Evolutionary conservation across 805 yeast species (phyloP), one percentile per base, ranked within the genome.

Genomic region (Saturnispora dispora): DNA sequence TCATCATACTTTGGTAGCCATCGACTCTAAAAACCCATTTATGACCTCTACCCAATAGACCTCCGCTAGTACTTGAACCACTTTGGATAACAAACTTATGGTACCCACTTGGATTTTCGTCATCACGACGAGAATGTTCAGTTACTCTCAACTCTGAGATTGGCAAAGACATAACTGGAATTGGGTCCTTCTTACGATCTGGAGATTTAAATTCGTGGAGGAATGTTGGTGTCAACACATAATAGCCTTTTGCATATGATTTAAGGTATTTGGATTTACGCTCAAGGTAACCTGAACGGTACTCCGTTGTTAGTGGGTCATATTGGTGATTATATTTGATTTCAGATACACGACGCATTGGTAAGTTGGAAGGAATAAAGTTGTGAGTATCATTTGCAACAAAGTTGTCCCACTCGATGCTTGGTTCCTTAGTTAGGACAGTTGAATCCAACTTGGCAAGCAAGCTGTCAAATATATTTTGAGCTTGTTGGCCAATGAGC

Each of bases 21-120:
- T 86, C 93, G n/a, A 95, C 83, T 57, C 95, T 77, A 71, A 91
- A 90, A n/a, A 90, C 93, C 88, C 93, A 88, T 60, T 88, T 89
- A 69, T 90, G 97, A 42, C 88, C 87, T 61, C 88, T 76, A 55
- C 82, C 83, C 55, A 88, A 74, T 53, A 85, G 70, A 13, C 93
- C 93, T 53, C 81, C 79, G 54, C 81, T 79, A 53, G 80, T 80
- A 54, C 81, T 79, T 56, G 83, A 82, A 60, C 85, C 87, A 17
- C 89, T 80, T 57, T 78, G 80, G 54, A 91, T 71, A 10, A 89
- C 86, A 67, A 91, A 93, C 69, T 89, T 89, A 64, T 81, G 82
- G 52, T 70, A 71, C 3, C 78, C 73, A 47, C 77, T 79, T 17
- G 76, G 71, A 37, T 73, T 65, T 48, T 69, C 72, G 27, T 82